Evolutionary conservation across 371 early-diverging fungal species (phyloP).

Genomic region (Mucor piriformis): DNA sequence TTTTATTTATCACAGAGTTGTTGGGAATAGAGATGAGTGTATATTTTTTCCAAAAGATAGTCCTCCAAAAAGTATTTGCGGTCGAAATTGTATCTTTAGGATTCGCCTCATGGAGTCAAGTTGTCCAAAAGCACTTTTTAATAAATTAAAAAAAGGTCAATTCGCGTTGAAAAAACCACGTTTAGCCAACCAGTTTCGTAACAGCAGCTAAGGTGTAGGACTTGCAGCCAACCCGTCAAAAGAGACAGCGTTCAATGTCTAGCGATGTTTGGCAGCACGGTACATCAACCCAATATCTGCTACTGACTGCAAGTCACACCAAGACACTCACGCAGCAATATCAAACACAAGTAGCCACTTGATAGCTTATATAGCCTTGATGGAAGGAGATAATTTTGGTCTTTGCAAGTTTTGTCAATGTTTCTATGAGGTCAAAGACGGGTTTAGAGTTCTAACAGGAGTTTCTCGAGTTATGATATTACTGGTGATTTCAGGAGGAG

Average conservation of each 20-base stretch:
- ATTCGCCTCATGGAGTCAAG: too few relatives aligned
- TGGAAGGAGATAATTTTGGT: too few relatives aligned
- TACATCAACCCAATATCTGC: constrained; percentile 11
- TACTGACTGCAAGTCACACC: constrained; percentile 6
- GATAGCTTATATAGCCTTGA: too few relatives aligned
- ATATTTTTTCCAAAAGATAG: constrained; percentile 12
- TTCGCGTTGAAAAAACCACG: neutral
- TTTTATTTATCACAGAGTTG: constrained; percentile 13
- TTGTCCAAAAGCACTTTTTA: neutral
- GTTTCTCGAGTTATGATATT: too few relatives aligned
- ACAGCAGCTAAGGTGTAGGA: neutral
- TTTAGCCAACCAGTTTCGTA: constrained; percentile 2
- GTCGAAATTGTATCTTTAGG: constrained; percentile 5
- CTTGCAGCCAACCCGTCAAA: constrained; percentile 11
- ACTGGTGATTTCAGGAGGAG: too few relatives aligned
- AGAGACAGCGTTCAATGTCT: constrained; percentile 11
- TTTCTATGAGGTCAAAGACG: too few relatives aligned
- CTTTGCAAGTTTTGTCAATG: too few relatives aligned
- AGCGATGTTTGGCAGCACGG: constrained; percentile 15
- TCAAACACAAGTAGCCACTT: too few relatives aligned
- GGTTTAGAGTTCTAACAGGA: too few relatives aligned
- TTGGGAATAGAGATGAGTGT: constrained; percentile 14
- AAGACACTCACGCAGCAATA: too few relatives aligned
- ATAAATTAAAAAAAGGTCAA: constrained; percentile 6
- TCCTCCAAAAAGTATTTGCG: constrained; percentile 10